Percentiles rank a stretch among this genome's conserved stretches.
Conservation (phyloP, 805 yeast species). For the Candida verbasci region DNA sequence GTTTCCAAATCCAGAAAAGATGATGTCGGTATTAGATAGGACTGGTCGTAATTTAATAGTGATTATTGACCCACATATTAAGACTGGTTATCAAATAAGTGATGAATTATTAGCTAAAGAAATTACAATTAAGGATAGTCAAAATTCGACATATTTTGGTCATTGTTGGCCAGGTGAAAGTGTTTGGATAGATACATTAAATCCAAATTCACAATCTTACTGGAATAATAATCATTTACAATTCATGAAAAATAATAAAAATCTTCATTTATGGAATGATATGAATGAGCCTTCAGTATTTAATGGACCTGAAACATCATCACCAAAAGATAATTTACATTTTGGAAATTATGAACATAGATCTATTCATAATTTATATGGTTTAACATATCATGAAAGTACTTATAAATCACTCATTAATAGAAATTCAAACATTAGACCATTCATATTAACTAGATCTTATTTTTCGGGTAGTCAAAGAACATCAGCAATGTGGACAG, state of each 20-base stretch:
- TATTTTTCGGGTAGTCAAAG: conserved; percentile 90
- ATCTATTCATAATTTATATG: conserved; percentile 83
- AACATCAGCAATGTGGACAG: conserved; percentile 95
- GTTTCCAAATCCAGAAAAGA: conserved; percentile 70
- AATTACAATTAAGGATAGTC: conserved; percentile 44
- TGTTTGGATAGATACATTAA: conserved; percentile 84
- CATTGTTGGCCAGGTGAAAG: conserved; percentile 99
- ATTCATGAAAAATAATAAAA: conserved; percentile 48
- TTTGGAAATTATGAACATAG: conserved; percentile 84
- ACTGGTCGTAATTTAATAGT: conserved; percentile 80
- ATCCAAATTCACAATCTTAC: conserved; percentile 53
- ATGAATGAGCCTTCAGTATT: conserved; percentile 98
- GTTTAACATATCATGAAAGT: conserved; percentile 73
- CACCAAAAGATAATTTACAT: conserved; percentile 79
- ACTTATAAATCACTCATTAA: conserved; percentile 63
- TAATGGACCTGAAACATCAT: conserved; percentile 89
- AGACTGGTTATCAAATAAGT: conserved; percentile 64
- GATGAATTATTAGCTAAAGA: conserved; percentile 40
- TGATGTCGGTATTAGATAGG: conserved; percentile 61
- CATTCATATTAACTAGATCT: conserved; percentile 83
- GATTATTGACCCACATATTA: conserved; percentile 89
- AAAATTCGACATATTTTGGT: conserved; percentile 59
- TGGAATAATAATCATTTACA: conserved; percentile 17
- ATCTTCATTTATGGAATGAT: conserved; percentile 90
- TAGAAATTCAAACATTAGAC: conserved; percentile 57